Percentiles rank a stretch among this genome's conserved stretches.
phyloP scores from a whole-genome alignment of 176 grass and related monocot species.

The Coix lacrymajobi region DNA sequence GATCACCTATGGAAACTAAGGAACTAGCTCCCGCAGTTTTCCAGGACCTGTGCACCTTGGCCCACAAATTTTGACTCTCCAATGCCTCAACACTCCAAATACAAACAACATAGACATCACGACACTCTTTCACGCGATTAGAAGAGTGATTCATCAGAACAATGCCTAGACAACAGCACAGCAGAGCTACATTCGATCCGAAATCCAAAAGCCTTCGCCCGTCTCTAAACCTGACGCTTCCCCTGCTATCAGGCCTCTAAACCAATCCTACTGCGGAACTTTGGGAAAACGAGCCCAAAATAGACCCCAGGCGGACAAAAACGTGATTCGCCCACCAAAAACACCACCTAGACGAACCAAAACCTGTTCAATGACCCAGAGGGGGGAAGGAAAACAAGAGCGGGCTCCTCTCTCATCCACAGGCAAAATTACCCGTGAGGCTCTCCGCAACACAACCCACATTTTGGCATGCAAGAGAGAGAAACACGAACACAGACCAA shows the following conservation, averaged over 20 bases:
- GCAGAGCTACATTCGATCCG: not conserved
- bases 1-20: not conserved
- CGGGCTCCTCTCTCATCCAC: not conserved
- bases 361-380: not conserved
- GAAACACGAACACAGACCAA: not conserved
- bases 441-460: not conserved
- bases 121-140: not conserved
- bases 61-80: not conserved
- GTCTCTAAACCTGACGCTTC: not conserved
- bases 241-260: not conserved
- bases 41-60: not conserved
- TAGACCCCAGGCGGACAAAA: not conserved
- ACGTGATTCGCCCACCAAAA: not conserved
- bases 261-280: not conserved
- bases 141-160: not conserved
- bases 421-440: not conserved
- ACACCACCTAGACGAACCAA: not conserved
- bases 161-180: not conserved
- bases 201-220: not conserved
- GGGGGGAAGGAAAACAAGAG: not conserved
- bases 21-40: not conserved
- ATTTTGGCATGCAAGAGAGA: not conserved
- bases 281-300: not conserved
- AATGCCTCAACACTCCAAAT: not conserved
- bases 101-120: not conserved